Evolutionary conservation across 2,329 filamentous ascomycete genomes (phyloP).

Genomic region (Sporothrix protearum): DNA sequence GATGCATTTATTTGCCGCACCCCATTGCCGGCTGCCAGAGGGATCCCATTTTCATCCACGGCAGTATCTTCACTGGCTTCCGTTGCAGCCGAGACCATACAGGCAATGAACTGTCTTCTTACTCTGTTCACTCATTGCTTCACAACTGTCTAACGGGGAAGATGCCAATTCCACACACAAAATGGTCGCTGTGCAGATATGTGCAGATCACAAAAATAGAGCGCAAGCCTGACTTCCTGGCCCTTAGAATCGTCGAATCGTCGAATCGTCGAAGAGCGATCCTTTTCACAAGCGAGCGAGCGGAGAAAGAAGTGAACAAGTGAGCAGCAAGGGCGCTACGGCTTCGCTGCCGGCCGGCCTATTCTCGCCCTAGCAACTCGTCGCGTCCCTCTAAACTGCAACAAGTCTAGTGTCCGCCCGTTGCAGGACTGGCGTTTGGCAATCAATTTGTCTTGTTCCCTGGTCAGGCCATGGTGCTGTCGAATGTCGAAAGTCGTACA

Average conservation of each 20-base stretch:
- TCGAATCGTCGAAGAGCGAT: background rate
- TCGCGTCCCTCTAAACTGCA: background rate
- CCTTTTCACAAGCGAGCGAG: background rate
- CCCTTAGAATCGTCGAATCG: background rate
- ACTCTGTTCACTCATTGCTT: background rate
- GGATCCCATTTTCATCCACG: no score
- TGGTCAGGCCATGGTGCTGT: background rate
- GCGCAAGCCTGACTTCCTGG: background rate
- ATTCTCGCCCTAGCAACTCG: background rate
- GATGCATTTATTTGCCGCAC: background rate
- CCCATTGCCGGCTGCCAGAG: no score
- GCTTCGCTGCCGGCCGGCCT: background rate
- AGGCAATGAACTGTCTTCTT: background rate
- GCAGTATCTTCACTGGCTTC: background rate
- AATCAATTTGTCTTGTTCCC: background rate
- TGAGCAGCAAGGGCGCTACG: background rate
- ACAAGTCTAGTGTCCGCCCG: constrained; percentile 3
- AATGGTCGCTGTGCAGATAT: background rate
- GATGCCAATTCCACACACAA: background rate
- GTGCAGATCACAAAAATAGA: background rate
- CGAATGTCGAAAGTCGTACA: background rate
- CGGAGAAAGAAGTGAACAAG: background rate
- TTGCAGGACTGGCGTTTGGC: background rate
- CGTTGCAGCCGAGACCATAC: background rate
- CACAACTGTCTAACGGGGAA: background rate